phyloP scores from a whole-genome alignment of 805 yeast genomes.

The Priceomyces haplophilus region DNA sequence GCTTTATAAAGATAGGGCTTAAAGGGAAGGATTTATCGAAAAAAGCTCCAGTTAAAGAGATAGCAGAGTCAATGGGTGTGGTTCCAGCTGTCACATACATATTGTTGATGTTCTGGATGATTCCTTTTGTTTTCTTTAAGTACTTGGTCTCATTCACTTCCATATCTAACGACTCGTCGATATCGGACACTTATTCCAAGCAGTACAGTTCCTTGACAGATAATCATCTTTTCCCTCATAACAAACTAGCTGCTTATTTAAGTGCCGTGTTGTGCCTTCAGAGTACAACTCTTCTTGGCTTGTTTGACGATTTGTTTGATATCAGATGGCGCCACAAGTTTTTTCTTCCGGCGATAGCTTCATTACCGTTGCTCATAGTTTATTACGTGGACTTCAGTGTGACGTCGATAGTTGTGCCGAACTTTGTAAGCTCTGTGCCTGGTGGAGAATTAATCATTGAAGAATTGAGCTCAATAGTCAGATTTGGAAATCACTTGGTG shows the following conservation, averaged over 20 bases:
- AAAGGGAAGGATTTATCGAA: constrained; percentile 83
- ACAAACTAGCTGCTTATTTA: constrained; percentile 78
- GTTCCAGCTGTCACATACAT: constrained; percentile 79
- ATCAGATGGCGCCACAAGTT: constrained; percentile 97
- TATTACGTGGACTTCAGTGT: constrained; percentile 93
- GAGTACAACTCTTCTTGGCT: constrained; percentile 79
- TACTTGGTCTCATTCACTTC: constrained; percentile 53
- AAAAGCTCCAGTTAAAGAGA: constrained; percentile 53
- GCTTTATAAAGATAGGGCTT: constrained; percentile 77
- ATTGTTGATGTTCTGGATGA: constrained; percentile 75
- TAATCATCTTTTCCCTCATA: constrained; percentile 64
- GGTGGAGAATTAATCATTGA: constrained; percentile 27
- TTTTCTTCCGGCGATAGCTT: constrained; percentile 90
- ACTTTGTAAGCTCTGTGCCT: constrained; percentile 42
- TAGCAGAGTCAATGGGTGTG: constrained; percentile 93
- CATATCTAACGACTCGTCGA: constrained; percentile 32
- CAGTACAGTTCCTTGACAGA: constrained; percentile 33
- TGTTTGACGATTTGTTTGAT: constrained; percentile 93
- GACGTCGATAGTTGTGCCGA: constrained; percentile 82
- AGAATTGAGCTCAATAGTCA: constrained; percentile 18
- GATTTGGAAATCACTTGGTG: constrained; percentile 28
- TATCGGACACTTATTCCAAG: constrained; percentile 29
- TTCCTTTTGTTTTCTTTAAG: constrained; percentile 84
- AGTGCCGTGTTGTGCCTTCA: constrained; percentile 82
- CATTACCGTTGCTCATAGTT: constrained; percentile 85